These are phyloP conservation scores for Xylaria palmicola DNA, from an alignment of 495 filamentous ascomycete species.

Conservation along the genomic window DNA sequence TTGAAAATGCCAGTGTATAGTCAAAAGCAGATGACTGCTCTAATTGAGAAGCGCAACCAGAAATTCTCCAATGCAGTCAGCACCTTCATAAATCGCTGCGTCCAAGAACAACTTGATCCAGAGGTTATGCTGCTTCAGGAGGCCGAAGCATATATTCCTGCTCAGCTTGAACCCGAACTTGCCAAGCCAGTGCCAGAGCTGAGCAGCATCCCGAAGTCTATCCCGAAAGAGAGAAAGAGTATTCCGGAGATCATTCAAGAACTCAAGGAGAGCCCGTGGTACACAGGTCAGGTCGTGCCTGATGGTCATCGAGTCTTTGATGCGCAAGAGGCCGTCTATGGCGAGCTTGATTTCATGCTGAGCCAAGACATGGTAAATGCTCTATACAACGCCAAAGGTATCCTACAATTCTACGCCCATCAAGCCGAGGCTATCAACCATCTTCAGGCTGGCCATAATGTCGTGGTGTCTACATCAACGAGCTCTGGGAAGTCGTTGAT, in stretches of 20 bases:
- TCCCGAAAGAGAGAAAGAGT: constrained; percentile 78
- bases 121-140: constrained; percentile 59
- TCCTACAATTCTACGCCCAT: constrained; percentile 87
- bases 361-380: constrained; percentile 93
- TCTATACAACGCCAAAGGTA: constrained; percentile 82
- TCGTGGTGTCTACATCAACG: constrained; percentile 92
- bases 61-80: constrained; percentile 82
- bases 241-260: constrained; percentile 85
- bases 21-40: constrained; percentile 82
- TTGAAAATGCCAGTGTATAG: constrained; percentile 92
- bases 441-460: constrained; percentile 77
- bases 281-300: constrained; percentile 88
- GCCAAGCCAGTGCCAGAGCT: constrained; percentile 30
- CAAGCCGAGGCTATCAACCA: constrained; percentile 95
- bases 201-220: constrained; percentile 57
- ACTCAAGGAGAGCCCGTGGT: constrained; percentile 80
- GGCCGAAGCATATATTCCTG: constrained; percentile 50
- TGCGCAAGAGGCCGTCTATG: constrained; percentile 77
- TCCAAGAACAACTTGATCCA: constrained; percentile 64
- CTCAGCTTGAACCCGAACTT: constrained; percentile 26
- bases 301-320: constrained; percentile 93
- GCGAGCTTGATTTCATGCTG: constrained; percentile 80
- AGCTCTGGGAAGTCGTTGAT: constrained; percentile 96
- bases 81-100: constrained; percentile 72
- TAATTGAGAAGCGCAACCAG: constrained; percentile 88